A percentile compares a stretch with the other conserved stretches of the same genome.
Evolutionary conservation across 2,329 filamentous ascomycete species (phyloP).

Genomic region (Sporothrix protearum): DNA sequence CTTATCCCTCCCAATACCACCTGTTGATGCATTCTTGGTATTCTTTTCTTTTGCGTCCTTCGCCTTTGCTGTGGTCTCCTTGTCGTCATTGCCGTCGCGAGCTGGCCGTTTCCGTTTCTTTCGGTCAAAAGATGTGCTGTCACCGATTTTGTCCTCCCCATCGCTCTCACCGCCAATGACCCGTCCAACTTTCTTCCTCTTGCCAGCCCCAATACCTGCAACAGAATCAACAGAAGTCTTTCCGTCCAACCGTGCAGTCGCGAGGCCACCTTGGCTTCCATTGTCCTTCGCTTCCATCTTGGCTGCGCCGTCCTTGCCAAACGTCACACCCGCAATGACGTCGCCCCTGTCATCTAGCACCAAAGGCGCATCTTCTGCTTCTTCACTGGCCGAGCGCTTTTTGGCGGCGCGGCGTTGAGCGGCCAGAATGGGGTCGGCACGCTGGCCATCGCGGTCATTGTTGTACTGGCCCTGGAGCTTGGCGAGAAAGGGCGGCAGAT

Average conservation of each 20-base stretch:
- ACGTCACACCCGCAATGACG: conserved; percentile 43
- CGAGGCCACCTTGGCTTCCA: background rate
- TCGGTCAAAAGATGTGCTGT: conserved; percentile 27
- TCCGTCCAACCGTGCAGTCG: background rate
- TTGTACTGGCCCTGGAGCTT: conserved; percentile 51
- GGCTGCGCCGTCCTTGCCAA: conserved; percentile 46
- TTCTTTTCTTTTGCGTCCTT: conserved; percentile 31
- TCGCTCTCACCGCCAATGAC: conserved; percentile 42
- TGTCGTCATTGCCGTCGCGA: background rate
- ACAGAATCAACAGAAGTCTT: conserved; percentile 28
- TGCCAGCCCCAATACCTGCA: conserved; percentile 43
- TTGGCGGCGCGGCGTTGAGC: conserved; percentile 48
- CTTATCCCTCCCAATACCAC: conserved; percentile 17
- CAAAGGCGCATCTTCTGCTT: conserved; percentile 72
- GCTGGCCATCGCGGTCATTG: conserved; percentile 44
- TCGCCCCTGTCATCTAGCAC: conserved; percentile 72
- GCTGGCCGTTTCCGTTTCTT: conserved; percentile 7
- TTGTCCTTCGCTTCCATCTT: conserved; percentile 28
- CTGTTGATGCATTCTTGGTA: conserved; percentile 17
- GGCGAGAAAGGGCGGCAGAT: conserved; percentile 59
- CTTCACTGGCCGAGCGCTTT: conserved; percentile 59
- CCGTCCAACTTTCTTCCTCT: conserved; percentile 55
- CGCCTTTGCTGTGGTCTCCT: conserved; percentile 31
- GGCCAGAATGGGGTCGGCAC: conserved; percentile 50
- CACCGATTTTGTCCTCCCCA: conserved; percentile 34